These are phyloP conservation scores for Skeletonema potamos DNA, from an alignment of 108 stramenopile genomes.

Conservation along the genomic window DNA sequence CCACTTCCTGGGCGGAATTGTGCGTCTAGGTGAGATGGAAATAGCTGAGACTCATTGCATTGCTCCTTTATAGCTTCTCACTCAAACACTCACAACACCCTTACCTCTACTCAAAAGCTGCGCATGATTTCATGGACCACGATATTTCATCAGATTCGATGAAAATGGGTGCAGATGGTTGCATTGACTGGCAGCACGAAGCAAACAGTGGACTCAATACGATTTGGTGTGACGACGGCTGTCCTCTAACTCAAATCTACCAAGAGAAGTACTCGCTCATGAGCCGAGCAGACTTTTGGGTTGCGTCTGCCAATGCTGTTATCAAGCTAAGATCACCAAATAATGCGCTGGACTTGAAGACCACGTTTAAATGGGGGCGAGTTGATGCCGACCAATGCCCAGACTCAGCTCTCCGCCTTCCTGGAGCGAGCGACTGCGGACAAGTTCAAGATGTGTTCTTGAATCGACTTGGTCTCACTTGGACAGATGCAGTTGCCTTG, in stretches of 20 bases:
- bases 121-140: slow-evolving; percentile 41
- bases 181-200: slow-evolving; percentile 7
- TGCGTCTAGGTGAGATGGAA: slow-evolving; percentile 20
- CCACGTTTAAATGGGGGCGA: slow-evolving; percentile 33
- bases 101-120: not conserved
- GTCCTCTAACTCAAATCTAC: slow-evolving; percentile 16
- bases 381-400: slow-evolving; percentile 11
- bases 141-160: not conserved
- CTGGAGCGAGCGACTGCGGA: slow-evolving; percentile 9
- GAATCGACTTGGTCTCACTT: slow-evolving; percentile 26
- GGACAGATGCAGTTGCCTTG: slow-evolving; percentile 48
- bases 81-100: not conserved
- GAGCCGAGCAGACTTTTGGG: slow-evolving; percentile 31
- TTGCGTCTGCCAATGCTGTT: slow-evolving; percentile 26
- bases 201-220: slow-evolving; percentile 20
- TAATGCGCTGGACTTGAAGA: slow-evolving; percentile 11
- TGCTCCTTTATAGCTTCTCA: not conserved
- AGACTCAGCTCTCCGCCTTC: slow-evolving; percentile 18
- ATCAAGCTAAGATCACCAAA: slow-evolving; percentile 24
- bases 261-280: slow-evolving; percentile 13
- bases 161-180: slow-evolving; percentile 27
- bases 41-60: not conserved
- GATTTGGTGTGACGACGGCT: slow-evolving; percentile 29
- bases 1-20: slow-evolving; percentile 38
- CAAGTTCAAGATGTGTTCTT: slow-evolving; percentile 31